Evolutionary conservation across 2,329 filamentous ascomycete species (phyloP).

Genomic region (Neodidymelliopsis sp.): DNA sequence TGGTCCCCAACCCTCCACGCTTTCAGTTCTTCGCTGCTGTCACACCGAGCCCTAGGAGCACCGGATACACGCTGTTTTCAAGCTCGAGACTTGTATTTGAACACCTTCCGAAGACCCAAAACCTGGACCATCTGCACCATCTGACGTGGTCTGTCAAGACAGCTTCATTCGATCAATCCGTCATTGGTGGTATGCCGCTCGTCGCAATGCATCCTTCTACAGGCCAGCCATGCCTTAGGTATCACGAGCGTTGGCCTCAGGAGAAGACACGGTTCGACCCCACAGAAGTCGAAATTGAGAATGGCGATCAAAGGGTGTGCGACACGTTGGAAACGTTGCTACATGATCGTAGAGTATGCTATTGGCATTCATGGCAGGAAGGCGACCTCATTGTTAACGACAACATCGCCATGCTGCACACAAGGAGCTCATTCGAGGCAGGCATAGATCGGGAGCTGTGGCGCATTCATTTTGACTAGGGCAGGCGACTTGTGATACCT

Average conservation of each 20-base stretch:
- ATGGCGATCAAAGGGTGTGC: conserved; percentile 46
- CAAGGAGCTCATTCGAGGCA: conserved; percentile 56
- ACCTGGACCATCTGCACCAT: conserved; percentile 47
- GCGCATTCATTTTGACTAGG: conserved; percentile 60
- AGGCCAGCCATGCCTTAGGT: conserved; percentile 59
- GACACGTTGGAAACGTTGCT: conserved; percentile 53
- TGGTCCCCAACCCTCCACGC: conserved; percentile 36
- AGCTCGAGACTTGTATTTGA: conserved; percentile 60
- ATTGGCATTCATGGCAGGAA: conserved; percentile 62
- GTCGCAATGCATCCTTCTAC: conserved; percentile 57
- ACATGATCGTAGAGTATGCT: conserved; percentile 60
- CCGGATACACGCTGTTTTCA: conserved; percentile 63
- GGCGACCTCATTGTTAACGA: conserved; percentile 64
- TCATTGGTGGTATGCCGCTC: conserved; percentile 55
- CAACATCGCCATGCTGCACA: conserved; percentile 61
- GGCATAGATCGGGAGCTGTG: conserved; percentile 58
- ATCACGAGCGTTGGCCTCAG: conserved; percentile 63
- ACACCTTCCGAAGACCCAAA: conserved; percentile 51
- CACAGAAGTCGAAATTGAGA: conserved; percentile 55
- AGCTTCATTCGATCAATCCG: conserved; percentile 56
- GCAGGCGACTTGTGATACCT: no score
- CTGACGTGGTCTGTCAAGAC: conserved; percentile 61
- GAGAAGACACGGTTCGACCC: conserved; percentile 60
- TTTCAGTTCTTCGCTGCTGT: conserved; percentile 63
- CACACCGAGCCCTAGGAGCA: conserved; percentile 58